Conservation (phyloP, 176 grass and related monocot genomes). For the Musa itinerans region DNA sequence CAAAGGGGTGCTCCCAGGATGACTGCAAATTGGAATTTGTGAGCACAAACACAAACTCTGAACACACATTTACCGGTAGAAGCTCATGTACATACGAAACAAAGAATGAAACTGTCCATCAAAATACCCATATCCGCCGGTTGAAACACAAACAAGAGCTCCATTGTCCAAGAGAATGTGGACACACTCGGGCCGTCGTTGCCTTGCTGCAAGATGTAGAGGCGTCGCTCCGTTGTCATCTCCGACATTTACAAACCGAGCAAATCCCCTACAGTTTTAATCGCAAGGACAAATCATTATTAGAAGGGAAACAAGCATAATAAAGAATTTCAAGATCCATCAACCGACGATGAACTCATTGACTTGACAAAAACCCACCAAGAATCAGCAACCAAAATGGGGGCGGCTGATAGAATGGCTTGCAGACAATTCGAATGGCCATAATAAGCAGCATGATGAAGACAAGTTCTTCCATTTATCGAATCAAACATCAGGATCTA, state of each 20-base stretch:
- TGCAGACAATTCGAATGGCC: constrained; percentile 12
- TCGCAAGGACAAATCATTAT: neutral
- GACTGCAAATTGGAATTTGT: neutral
- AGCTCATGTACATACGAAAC: neutral
- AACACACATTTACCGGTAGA: neutral
- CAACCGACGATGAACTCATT: neutral
- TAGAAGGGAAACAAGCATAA: neutral
- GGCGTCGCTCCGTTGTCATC: constrained; percentile 12
- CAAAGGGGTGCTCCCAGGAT: constrained; percentile 17
- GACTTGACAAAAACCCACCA: constrained; percentile 2
- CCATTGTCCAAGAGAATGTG: constrained; percentile 12
- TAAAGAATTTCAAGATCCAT: neutral
- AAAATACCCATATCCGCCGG: constrained; percentile 9
- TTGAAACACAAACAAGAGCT: constrained; percentile 10
- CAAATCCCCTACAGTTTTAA: constrained; percentile 7
- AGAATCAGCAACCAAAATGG: constrained; percentile 15
- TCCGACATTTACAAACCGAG: constrained; percentile 20
- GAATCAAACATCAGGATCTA: constrained; percentile 23
- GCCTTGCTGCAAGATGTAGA: constrained; percentile 16
- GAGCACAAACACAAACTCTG: neutral
- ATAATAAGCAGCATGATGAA: constrained; percentile 17
- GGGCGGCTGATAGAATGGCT: constrained; percentile 11
- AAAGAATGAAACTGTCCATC: neutral
- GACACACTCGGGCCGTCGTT: constrained; percentile 7
- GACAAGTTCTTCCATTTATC: constrained; percentile 11